phyloP scores from a whole-genome alignment of 2,329 filamentous ascomycete genomes.

The Fusarium siculi region DNA sequence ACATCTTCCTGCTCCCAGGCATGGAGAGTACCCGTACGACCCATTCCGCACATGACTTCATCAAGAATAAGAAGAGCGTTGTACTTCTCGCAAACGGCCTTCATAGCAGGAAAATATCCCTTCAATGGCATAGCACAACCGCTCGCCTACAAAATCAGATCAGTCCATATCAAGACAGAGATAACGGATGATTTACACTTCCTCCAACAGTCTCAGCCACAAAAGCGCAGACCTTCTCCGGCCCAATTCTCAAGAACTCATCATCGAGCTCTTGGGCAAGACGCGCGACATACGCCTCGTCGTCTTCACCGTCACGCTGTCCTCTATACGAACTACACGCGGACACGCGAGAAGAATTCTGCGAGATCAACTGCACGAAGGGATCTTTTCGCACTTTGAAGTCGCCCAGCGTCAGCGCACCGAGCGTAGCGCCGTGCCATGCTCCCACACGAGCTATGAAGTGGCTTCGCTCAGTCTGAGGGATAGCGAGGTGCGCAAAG shows the following conservation, averaged over 20 bases:
- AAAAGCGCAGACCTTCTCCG: slow-evolving; percentile 60
- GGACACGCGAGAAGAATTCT: slow-evolving; percentile 21
- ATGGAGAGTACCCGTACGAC: slow-evolving; percentile 69
- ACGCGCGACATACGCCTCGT: slow-evolving; percentile 53
- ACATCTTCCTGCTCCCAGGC: slow-evolving; percentile 71
- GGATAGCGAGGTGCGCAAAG: slow-evolving; percentile 29
- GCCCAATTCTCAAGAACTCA: slow-evolving; percentile 58
- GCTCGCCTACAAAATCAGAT: slow-evolving; percentile 9
- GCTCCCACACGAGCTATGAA: slow-evolving; percentile 33
- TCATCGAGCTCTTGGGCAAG: slow-evolving; percentile 58
- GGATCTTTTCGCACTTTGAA: slow-evolving; percentile 39
- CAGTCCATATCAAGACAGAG: neutral
- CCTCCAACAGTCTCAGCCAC: slow-evolving; percentile 59
- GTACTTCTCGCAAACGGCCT: slow-evolving; percentile 64
- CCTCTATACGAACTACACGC: slow-evolving; percentile 23
- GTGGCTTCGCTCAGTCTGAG: slow-evolving; percentile 25
- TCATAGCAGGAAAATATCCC: slow-evolving; percentile 66
- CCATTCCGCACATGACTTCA: slow-evolving; percentile 76
- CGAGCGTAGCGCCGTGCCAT: slow-evolving; percentile 36
- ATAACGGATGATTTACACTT: slow-evolving; percentile 10
- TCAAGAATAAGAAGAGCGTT: slow-evolving; percentile 67
- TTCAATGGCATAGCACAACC: slow-evolving; percentile 34
- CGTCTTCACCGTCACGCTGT: neutral
- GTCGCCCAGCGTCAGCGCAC: slow-evolving; percentile 30
- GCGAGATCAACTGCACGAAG: slow-evolving; percentile 28